Base-by-base conservation (phyloP, 371 early-diverging fungal genomes). In the Syncephalastrum sp. region DNA sequence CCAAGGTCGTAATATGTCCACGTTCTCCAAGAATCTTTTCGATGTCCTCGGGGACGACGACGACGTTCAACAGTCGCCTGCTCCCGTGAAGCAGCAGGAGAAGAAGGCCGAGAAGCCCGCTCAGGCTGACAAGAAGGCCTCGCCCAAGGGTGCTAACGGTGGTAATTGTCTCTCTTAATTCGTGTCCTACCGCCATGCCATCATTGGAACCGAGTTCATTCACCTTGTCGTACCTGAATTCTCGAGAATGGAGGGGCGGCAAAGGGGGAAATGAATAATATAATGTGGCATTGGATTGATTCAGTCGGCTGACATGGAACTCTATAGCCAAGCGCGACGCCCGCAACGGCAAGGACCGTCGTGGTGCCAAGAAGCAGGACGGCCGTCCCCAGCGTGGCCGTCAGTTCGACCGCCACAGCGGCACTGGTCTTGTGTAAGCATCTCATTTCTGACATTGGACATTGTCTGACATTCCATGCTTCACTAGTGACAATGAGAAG, bases 361-460 rank as follows among this genome's bases (percentile, higher is more conserved):
- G 75, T 55, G 70, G 74, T 53, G 70, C 81, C 58, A 86, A 83
- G n/a, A 60, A 68, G n/a, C n/a, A n/a, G 74, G 60, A 72, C 42
- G 82, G 75, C 61, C 67, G 70, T 64, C 74, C 66, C 53, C 76
- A 74, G 58, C 74, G 72, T 66, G 72, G 73, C 56, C 79, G 90
- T 66, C 85, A 87, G 70, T 87, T 82, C 70, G 95, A 94, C 70
- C 89, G 95, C 64, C 91, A 88, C 77, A 82, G 82, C 61, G 90
- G 81, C 61, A 85, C 87, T 46, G 92, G 86, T 63, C 73, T 81
- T 69, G 75, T 72, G 84, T 81, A 74, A 72, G 81, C 70, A 15
- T 25, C 24, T 13, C 15, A 53, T 21, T 16, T 24, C 16, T 27
- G 38, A 33, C 38, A 33, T 33, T 15, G 19, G 25, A n/a, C 5